Percentiles rank a stretch among this genome's conserved stretches.
Evolutionary conservation across 495 filamentous ascomycete species (phyloP).

Genomic region (Cercophora samala): DNA sequence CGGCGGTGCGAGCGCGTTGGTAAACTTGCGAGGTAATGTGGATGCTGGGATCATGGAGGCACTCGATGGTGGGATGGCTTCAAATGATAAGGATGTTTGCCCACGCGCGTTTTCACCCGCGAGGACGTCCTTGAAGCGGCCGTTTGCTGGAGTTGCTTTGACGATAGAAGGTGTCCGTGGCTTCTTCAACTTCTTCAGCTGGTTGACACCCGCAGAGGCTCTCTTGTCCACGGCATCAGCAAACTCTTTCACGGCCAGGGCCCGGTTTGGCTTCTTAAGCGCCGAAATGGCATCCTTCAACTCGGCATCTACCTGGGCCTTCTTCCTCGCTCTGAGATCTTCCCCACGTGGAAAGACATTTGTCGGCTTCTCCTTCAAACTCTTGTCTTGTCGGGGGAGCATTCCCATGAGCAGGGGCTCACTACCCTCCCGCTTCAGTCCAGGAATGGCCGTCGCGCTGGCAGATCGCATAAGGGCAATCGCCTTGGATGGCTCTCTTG

Average conservation of each 20-base stretch:
- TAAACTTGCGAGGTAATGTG: constrained; percentile 37
- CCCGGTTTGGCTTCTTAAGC: constrained; percentile 82
- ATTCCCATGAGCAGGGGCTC: constrained; percentile 54
- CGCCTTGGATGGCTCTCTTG: constrained; percentile 47
- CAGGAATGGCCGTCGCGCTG: constrained; percentile 55
- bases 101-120: constrained; percentile 20
- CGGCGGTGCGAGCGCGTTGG: constrained; percentile 22
- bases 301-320: constrained; percentile 73
- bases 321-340: constrained; percentile 67
- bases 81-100: constrained; percentile 6
- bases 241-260: constrained; percentile 68
- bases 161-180: constrained; percentile 66
- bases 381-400: constrained; percentile 45
- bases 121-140: constrained; percentile 49
- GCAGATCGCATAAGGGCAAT: constrained; percentile 67
- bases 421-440: constrained; percentile 62
- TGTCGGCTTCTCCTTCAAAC: constrained; percentile 37
- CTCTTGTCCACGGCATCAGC: constrained; percentile 68
- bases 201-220: constrained; percentile 35
- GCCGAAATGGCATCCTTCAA: constrained; percentile 77
- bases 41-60: constrained; percentile 37
- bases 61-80: constrained; percentile 29
- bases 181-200: constrained; percentile 57
- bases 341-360: constrained; percentile 8
- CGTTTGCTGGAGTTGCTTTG: constrained; percentile 70